A percentile compares a stretch with the other conserved stretches of the same genome.
phyloP scores from a whole-genome alignment of 2,329 filamentous ascomycete species.

The Massarina eburnea region DNA sequence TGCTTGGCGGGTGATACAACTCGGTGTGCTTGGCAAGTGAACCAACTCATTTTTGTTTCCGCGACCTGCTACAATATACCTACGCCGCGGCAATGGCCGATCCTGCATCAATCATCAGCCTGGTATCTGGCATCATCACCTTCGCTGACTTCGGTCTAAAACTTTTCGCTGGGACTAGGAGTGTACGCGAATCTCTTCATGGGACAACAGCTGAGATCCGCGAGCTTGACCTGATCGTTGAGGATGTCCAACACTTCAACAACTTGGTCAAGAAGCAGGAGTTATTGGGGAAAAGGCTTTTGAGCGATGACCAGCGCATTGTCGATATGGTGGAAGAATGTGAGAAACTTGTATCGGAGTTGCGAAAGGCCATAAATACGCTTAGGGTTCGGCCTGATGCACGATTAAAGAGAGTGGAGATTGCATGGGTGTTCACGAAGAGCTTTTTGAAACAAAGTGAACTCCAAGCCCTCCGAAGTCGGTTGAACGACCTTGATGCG shows the following conservation, averaged over 20 bases:
- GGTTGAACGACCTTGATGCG: not conserved
- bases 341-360: not conserved
- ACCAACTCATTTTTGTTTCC: not conserved
- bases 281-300: not conserved
- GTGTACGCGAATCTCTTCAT: conserved; percentile 1
- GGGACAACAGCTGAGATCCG: conserved; percentile 1
- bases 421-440: not conserved
- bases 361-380: not conserved
- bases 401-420: conserved; percentile 3
- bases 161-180: conserved; percentile 2
- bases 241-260: conserved; percentile 1
- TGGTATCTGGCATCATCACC: conserved; percentile 7
- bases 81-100: conserved; percentile 6
- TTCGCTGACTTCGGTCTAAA: conserved; percentile 12
- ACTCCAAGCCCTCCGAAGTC: conserved; percentile 1
- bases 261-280: not conserved
- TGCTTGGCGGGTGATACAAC: too few species aligned
- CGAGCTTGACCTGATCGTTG: conserved; percentile 3
- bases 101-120: conserved; percentile 9
- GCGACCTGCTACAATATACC: not conserved
- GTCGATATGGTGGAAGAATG: conserved; percentile 6
- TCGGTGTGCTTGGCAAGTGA: too few species aligned
- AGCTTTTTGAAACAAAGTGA: conserved; percentile 4
- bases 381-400: conserved; percentile 1
- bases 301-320: conserved; percentile 4